Percentiles rank a stretch among this genome's conserved stretches.
Conservation (phyloP, 176 grass and related monocot species). For the Bromus sterilis region DNA sequence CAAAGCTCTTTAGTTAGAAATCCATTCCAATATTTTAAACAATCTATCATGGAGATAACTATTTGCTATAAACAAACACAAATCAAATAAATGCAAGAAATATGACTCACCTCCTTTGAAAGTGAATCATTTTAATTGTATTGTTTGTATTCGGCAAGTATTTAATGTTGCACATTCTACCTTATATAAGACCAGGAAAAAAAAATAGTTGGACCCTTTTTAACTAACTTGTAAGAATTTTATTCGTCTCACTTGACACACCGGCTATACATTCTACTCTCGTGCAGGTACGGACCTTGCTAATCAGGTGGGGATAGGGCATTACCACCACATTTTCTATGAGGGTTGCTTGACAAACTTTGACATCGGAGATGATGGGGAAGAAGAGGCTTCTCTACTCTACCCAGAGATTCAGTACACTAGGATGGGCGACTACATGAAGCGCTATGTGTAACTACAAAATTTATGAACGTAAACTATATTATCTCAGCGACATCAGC, state of each 20-base stretch:
- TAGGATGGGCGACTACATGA: constrained; percentile 29
- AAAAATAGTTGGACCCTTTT: too few relatives aligned
- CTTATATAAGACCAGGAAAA: not conserved
- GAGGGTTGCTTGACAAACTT: constrained; percentile 56
- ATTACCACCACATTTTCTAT: constrained; percentile 61
- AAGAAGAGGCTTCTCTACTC: constrained; percentile 35
- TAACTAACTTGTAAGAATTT: too few relatives aligned
- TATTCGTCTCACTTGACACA: not conserved
- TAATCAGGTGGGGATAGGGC: constrained; percentile 18
- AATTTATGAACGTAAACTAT: not conserved
- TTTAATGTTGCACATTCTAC: not conserved
- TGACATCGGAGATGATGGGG: constrained; percentile 29
- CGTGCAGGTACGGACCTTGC: constrained; percentile 5
- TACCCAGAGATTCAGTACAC: constrained; percentile 54
- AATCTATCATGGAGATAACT: not conserved
- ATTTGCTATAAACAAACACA: not conserved
- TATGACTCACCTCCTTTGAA: not conserved
- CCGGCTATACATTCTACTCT: not conserved
- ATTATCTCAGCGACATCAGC: not conserved
- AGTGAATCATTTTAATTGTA: not conserved
- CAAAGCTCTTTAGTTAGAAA: not conserved
- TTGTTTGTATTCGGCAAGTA: not conserved
- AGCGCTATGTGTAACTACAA: constrained; percentile 13
- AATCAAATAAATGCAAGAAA: not conserved
- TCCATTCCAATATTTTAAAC: not conserved